Base-by-base conservation (phyloP, 371 early-diverging fungal species). In the Apophysomyces elegans region DNA sequence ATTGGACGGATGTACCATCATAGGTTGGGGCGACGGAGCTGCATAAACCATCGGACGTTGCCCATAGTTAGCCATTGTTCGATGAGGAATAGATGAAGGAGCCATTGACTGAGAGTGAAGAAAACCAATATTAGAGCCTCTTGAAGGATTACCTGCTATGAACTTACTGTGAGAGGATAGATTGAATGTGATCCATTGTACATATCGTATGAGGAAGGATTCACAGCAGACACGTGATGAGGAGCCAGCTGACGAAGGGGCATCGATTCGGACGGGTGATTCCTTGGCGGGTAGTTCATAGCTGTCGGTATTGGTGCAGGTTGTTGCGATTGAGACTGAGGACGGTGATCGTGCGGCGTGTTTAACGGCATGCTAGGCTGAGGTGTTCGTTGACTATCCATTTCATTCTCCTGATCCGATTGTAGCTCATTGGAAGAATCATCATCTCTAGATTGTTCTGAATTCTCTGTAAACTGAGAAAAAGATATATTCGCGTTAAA, bases 1-100 rank as follows among this genome's bases (percentile, higher is more conserved):
- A 16, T 61, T 65, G 12, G 58, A 43, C 14, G 59, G 56, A 14
- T 66, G 67, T 9, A 59, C 54, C 35, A 67, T 62, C 21, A 67
- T 38, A 45, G 56, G 62, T 16, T 67, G 67, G 54, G 66, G 54
- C 11, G 54, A 35, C 54, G 54, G 54, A 21, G 54, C 54, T 16
- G 54, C 39, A 37, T 67, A 63, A 21, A 59, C 59, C 37, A 63
- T 62, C 6, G 50, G 68, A 35, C 59, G 58, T 3, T 21, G 58
- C 14, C 45, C 37, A 32, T 61, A 61, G 7, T 56, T 44, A 36
- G 50, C 62, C 62, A 61, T 61, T n/a, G 62, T 47, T 47, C 56
- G 62, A 46, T 44, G 62, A 1, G 62, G 62, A 14, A 61, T 37
- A 36, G 62, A 11, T 11, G 44, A 47, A 12, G 50, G 50, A 14